Evolutionary conservation across 768 basidiomycete species (phyloP).

Genomic region (Pleurotus ostreatus): DNA sequence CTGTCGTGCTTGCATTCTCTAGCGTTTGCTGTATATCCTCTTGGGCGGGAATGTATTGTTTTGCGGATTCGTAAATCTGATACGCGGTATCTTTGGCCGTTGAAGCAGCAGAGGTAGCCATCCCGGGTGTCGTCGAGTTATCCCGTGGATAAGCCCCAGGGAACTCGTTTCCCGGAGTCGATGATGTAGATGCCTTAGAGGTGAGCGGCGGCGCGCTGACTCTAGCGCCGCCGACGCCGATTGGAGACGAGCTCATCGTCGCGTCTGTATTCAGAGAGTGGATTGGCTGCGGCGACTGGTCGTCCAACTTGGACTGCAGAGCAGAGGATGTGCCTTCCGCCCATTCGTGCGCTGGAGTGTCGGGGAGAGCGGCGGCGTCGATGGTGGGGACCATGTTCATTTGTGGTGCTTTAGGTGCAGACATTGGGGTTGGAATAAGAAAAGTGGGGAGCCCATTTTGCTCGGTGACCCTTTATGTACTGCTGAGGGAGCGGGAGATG

Average conservation of each 20-base stretch:
- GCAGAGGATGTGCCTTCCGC: slow-evolving; percentile 5
- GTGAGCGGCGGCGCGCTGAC: neutral
- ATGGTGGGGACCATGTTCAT: slow-evolving; percentile 4
- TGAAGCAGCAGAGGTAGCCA: neutral
- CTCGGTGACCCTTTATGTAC: neutral
- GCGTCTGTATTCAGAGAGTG: neutral
- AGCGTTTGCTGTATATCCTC: slow-evolving; percentile 18
- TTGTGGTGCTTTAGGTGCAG: neutral
- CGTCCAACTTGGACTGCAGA: neutral
- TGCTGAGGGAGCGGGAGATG: neutral
- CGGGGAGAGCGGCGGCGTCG: neutral
- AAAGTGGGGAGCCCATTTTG: neutral
- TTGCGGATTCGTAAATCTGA: slow-evolving; percentile 11
- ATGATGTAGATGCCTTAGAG: neutral
- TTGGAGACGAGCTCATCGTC: neutral
- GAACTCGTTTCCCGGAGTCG: slow-evolving; percentile 5
- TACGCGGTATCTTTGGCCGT: neutral
- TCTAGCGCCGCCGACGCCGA: neutral
- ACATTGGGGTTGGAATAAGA: slow-evolving; percentile 1
- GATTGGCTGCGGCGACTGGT: neutral
- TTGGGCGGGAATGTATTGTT: slow-evolving; percentile 18
- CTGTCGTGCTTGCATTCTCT: slow-evolving; percentile 15
- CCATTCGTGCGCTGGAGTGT: slow-evolving; percentile 7
- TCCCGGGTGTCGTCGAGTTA: neutral
- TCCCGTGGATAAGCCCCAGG: slow-evolving; percentile 12